Conservation (phyloP, 768 basidiomycete genomes). For the Suillus weaverae region DNA sequence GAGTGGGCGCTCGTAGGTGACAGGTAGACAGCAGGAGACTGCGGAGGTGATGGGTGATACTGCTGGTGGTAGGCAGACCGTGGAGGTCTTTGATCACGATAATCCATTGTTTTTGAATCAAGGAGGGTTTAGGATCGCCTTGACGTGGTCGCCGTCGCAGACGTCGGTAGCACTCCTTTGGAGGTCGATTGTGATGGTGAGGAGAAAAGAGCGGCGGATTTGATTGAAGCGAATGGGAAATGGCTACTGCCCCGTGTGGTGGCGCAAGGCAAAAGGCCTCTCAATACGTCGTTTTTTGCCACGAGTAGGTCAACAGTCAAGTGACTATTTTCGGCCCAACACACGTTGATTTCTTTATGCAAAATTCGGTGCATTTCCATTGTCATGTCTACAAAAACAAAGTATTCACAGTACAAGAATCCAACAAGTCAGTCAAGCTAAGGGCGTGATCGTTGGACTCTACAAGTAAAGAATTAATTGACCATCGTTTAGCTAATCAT, state of each 20-base stretch:
- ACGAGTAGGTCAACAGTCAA: background rate
- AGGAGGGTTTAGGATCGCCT: background rate
- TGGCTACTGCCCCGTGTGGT: background rate
- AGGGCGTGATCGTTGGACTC: background rate
- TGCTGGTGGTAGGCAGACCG: conserved; percentile 51
- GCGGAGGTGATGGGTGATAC: conserved; percentile 41
- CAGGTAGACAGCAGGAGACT: conserved; percentile 36
- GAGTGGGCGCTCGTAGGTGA: conserved; percentile 19
- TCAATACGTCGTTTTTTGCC: conserved; percentile 5
- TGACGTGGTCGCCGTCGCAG: background rate
- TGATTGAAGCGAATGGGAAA: conserved; percentile 3
- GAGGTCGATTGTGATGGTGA: background rate
- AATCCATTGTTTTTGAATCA: conserved; percentile 34
- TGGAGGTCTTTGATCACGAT: conserved; percentile 48
- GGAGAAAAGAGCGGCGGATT: conserved; percentile 14
- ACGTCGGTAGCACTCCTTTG: background rate
- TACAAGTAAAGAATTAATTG: background rate
- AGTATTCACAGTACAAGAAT: background rate
- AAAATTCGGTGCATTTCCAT: background rate
- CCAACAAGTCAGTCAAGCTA: background rate
- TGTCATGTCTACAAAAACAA: conserved; percentile 1
- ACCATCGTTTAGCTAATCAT: background rate
- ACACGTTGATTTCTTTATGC: background rate
- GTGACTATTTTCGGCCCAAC: conserved; percentile 1
- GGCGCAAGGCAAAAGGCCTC: conserved; percentile 1